A percentile compares a stretch with the other conserved stretches of the same genome.
phyloP scores from a whole-genome alignment of 768 basidiomycete species.

The Paxillus ammoniavirescens region DNA sequence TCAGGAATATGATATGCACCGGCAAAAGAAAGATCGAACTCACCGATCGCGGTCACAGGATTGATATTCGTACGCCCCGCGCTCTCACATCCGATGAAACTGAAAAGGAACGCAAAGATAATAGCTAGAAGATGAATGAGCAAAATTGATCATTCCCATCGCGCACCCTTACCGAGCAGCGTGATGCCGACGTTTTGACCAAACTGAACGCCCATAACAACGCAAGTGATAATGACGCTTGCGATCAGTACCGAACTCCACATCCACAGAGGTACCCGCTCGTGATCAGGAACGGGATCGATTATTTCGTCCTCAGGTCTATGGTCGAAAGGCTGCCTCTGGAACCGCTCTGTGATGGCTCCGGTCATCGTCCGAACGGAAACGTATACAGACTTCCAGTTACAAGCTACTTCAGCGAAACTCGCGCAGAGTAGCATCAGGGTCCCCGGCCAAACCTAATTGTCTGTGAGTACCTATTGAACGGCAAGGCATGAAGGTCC shows the following conservation, averaged over 20 bases:
- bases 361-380: slow-evolving; percentile 1
- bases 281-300: slow-evolving; percentile 51
- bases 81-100: slow-evolving; percentile 65
- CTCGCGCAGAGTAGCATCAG: slow-evolving; percentile 55
- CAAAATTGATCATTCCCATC: background rate
- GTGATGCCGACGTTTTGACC: slow-evolving; percentile 46
- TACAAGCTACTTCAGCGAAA: slow-evolving; percentile 25
- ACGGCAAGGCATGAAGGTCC: background rate
- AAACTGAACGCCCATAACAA: slow-evolving; percentile 54
- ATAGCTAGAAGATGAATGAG: slow-evolving; percentile 31
- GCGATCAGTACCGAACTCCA: slow-evolving; percentile 51
- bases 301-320: slow-evolving; percentile 38
- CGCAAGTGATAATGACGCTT: slow-evolving; percentile 48
- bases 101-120: slow-evolving; percentile 61
- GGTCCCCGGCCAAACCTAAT: slow-evolving; percentile 26
- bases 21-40: background rate
- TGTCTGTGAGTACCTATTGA: background rate
- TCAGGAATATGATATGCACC: background rate
- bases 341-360: slow-evolving; percentile 6
- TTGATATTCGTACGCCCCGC: slow-evolving; percentile 61
- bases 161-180: slow-evolving; percentile 14
- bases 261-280: slow-evolving; percentile 55
- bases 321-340: background rate
- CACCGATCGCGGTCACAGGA: slow-evolving; percentile 55
- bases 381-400: slow-evolving; percentile 21